Base-by-base conservation (phyloP, 1,139 yeast species). In the Saccharomyces hybrid region DNA sequence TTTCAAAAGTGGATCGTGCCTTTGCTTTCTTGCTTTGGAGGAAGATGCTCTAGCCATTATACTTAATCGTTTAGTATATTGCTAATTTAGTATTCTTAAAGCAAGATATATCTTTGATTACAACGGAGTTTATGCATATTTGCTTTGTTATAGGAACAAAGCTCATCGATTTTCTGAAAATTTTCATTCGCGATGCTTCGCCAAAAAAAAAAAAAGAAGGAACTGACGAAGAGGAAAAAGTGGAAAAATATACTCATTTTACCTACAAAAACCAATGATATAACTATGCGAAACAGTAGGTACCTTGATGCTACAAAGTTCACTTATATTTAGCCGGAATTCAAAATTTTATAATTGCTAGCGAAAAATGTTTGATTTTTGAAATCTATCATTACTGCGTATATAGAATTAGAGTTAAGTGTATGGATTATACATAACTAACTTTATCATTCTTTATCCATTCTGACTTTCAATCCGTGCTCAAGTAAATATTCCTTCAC, bases 1-100 rank as follows among this genome's bases (percentile, higher is more conserved):
- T 63, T 81, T 84, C 64, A 82, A 81, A 55, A 91, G 76, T 8
- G 98, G 97, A 63, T 83, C 88, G 69, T 88, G 96, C 61, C 83
- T 80, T 54, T 70, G 77, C 58, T 68, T 79, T 62, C 77, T 81
- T 6, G 75, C 78, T 62, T 76, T 82, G 34, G 72, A 63, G 14
- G 77, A 82, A 51, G 74, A 72, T 4, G 79, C 83, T 70, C 84
- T 86, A 54, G 88, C 93, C 95, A 86, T 86, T 11, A 23, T 66
- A 14, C 13, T 26, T n/a, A 5, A 9, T 16, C 23, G 11, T 38
- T 3, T 38, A 19, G 14, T 52, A 8, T 27, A 5, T n/a, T 41
- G 31, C 13, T 48, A 13, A 16, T 19, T 11, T 48, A 6, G 3
- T 19, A 23, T 11, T 27, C 11, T 25, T 13, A 25, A 7, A 46